Evolutionary conservation across 495 filamentous ascomycete genomes (phyloP), one percentile per base, ranked within the genome.

Genomic region (Hypoxylon lenormandii): DNA sequence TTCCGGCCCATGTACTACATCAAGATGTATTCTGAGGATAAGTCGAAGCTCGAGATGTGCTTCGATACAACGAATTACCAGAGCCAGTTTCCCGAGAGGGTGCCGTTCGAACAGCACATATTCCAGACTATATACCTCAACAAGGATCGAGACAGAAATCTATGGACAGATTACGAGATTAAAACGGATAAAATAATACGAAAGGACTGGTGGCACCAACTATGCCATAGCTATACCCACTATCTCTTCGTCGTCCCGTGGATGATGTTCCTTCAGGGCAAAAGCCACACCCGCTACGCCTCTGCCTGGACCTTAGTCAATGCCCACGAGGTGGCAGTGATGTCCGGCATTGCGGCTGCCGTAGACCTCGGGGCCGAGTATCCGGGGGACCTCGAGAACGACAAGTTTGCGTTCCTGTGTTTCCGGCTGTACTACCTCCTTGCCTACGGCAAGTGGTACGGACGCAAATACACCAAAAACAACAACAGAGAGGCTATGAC

Each of bases 1-100:
- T 94, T 89, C 75, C 81, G 85, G 15, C 90, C 92, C 13, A 95
- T 95, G 92, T 95, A 95, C 78, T 90, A 87, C 76, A 94, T 88
- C 61, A 90, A 92, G 54, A 85, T 82, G 12, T 92, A 92, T 72
- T 70, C 78, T 8, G 69, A 84, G 11, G 88, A 90, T 66, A 84
- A 82, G 10, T 80, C 82, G 11, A 91, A 91, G 66, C 89, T 96
- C 7, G 92, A 96, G 70, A 94, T 96, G 91, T 89, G 86, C 64
- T 96, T 94, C 76, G 91, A 94, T 75, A 92, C 90, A 78, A 90
- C 88, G 15, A 90, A 92, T 70, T 96, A 96, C 78, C 92, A 96
- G 73, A 83, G 89, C 62, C 92, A 96, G 76, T 93, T 96, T 72
- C 71, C 73, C 3, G 79, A 82, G 5, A 70, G 75, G 11, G 66